Base-by-base conservation (phyloP, 176 grass and related monocot species). In the Phoenix dactylifera region DNA sequence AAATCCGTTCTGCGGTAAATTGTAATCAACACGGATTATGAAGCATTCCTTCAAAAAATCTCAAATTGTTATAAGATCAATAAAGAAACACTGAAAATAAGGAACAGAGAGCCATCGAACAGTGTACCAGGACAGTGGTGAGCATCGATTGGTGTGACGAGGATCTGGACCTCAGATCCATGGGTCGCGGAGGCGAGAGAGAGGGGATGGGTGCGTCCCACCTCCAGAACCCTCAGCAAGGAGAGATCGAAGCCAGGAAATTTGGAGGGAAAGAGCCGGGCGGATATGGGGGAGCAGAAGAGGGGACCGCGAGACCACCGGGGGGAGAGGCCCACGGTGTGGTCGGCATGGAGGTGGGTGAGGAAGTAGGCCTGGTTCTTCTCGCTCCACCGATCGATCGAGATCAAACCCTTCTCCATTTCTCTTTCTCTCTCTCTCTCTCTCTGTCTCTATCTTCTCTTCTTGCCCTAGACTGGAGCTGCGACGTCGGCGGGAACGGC, bases 311-410 rank as follows among this genome's bases (percentile, higher is more conserved):
- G 77, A 63, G 67, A 50, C 90, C 83, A 87, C 22, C 76, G 54
- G 71, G 63, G 58, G 29, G 71, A 67, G 60, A 95, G 90, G 32
- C 90, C 86, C 54, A 25, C 67, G 35, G 86, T 89, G 86, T 89
- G 90, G 68, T 95, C 90, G 32, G 82, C 58, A 77, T 89, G 90
- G 57, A 95, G 90, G 77, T 90, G 86, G 49, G 83, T 95, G 66
- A 90, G 86, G 80, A 95, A 95, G 80, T 95, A 90, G 16, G 62
- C 90, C 60, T 79, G 74, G 64, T 77, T 77, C 9, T 69, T 71
- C 49, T 71, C 79, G 57, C 26, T 20, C 71, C 85, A 95, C 10
- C 35, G 35, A 44, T 44, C 35, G 10, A 44, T 44, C 35, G 35
- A 44, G 35, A 44, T 76, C 66, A 84, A 18, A 22, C 90, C 35